These are phyloP conservation scores for Ochromonas danica DNA, from an alignment of 108 stramenopile species.

Conservation along the genomic window DNA sequence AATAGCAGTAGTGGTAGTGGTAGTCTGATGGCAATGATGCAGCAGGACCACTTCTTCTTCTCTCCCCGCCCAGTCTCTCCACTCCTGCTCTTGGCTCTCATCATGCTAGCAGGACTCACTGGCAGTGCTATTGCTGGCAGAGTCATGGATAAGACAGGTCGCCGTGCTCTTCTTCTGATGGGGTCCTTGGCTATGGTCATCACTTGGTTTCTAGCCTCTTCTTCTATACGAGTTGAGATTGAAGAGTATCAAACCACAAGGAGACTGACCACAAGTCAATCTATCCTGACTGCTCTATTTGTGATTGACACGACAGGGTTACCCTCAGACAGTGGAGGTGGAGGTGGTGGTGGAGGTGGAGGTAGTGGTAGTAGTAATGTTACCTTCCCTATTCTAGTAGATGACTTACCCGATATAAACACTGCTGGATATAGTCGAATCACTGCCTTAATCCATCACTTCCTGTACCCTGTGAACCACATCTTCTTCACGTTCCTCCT, in stretches of 20 bases:
- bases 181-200: slow-evolving; percentile 39
- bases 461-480: not conserved
- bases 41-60: too few species aligned
- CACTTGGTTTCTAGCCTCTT: too few species aligned
- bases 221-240: too few species aligned
- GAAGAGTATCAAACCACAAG: slow-evolving; percentile 42
- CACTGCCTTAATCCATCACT: not conserved
- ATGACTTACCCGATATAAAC: slow-evolving; percentile 42
- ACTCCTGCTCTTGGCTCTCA: slow-evolving; percentile 37
- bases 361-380: too few species aligned
- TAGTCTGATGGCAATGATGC: too few species aligned
- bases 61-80: slow-evolving; percentile 44
- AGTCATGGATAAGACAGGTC: slow-evolving; percentile 32
- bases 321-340: slow-evolving; percentile 19
- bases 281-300: slow-evolving; percentile 33
- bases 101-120: slow-evolving; percentile 40
- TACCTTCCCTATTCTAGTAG: too few species aligned
- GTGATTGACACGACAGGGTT: slow-evolving; percentile 39
- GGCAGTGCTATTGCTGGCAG: slow-evolving; percentile 47
- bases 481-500: too few species aligned
- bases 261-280: slow-evolving; percentile 39
- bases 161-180: not conserved
- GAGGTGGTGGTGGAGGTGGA: slow-evolving; percentile 35
- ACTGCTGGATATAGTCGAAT: slow-evolving; percentile 50
- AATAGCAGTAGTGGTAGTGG: slow-evolving; percentile 27